Evolutionary conservation across 2,329 filamentous ascomycete species (phyloP), one percentile per base, ranked within the genome.

Genomic region (Ceratocystis cacaofunesta): DNA sequence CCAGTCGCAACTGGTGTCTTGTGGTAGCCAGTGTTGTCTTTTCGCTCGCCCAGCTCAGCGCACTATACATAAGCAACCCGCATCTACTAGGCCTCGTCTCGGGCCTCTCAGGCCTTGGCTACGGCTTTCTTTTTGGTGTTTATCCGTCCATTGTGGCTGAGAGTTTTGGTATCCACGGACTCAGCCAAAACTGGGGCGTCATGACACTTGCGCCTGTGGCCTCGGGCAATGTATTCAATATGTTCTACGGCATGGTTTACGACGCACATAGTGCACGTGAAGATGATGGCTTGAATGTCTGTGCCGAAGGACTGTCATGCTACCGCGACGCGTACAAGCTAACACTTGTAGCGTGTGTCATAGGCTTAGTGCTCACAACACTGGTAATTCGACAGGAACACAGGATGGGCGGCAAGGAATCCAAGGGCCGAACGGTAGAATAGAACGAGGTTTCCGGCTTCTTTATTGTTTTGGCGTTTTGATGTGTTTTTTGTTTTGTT

Each of bases 161-260:
- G 73, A 87, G 88, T 0, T 99, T 99, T 73, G 94, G 94, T 6
- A 88, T 96, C 30, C 82, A 87, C 68, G 92, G 92, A 1, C 79
- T 99, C 60, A 91, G 88, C 65, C 90, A 96, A 72, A 99, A 97
- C 72, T 99, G 94, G 92, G 94, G 94, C 15, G 87, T 88, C 70
- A 95, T 99, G 85, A 96, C 90, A 0, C 78, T 96, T 61, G 87
- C 90, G 2, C 92, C 92, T 0, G 90, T 96, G 2, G 75, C 96
- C 32, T 91, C 87, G 7, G 92, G 90, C 62, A 95, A 97, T 71
- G 75, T 96, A 25, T 97, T 95, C 80, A 99, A 97, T 73, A 76
- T 96, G 1, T 85, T 94, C 66, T 99, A 97, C 73, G 94, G 94
- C 61, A 76, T 74, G 17, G 85, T 96, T 0, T 95, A 90, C 70